Conservation (phyloP, 2,329 filamentous ascomycete genomes). For the Tolypocladium tropicale region DNA sequence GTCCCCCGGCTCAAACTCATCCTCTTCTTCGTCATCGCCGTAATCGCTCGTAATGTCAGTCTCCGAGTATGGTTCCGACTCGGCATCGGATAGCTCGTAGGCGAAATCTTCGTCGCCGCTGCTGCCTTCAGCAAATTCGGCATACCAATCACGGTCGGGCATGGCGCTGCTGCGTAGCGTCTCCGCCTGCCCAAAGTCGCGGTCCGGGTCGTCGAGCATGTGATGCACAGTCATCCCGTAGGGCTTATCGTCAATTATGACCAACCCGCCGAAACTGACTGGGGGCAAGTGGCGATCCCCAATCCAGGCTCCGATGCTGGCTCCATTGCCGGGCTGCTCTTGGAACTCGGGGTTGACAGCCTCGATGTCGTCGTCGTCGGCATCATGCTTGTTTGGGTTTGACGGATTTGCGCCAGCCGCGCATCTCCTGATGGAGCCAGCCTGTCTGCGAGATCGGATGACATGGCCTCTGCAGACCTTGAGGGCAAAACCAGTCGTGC, state of each 20-base stretch:
- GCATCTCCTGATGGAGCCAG: conserved; percentile 17
- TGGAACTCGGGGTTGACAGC: conserved; percentile 69
- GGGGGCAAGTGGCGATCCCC: conserved; percentile 79
- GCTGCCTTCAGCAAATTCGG: conserved; percentile 29
- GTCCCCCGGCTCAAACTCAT: conserved; percentile 57
- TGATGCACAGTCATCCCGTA: conserved; percentile 97
- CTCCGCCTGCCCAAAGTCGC: conserved; percentile 23
- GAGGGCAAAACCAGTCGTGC: conserved; percentile 49
- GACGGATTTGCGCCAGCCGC: conserved; percentile 14
- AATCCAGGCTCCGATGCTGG: conserved; percentile 86
- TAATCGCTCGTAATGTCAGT: conserved; percentile 43
- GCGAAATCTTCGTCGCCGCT: conserved; percentile 42
- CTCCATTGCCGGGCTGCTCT: conserved; percentile 68
- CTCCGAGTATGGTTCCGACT: conserved; percentile 43
- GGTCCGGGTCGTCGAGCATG: conserved; percentile 69
- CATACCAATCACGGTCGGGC: conserved; percentile 30
- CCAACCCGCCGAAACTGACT: conserved; percentile 80
- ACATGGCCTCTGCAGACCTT: conserved; percentile 65
- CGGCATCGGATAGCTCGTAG: conserved; percentile 52
- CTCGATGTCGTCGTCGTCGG: conserved; percentile 25
- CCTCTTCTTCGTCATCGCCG: conserved; percentile 41
- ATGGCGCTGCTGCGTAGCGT: conserved; percentile 28
- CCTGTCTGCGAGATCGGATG: conserved; percentile 44
- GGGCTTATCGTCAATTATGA: conserved; percentile 72
- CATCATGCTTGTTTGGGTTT: conserved; percentile 4